A percentile compares a stretch with the other conserved stretches of the same genome.
Evolutionary conservation across 2,329 filamentous ascomycete species (phyloP).

Genomic region (Colletotrichum camelliae): DNA sequence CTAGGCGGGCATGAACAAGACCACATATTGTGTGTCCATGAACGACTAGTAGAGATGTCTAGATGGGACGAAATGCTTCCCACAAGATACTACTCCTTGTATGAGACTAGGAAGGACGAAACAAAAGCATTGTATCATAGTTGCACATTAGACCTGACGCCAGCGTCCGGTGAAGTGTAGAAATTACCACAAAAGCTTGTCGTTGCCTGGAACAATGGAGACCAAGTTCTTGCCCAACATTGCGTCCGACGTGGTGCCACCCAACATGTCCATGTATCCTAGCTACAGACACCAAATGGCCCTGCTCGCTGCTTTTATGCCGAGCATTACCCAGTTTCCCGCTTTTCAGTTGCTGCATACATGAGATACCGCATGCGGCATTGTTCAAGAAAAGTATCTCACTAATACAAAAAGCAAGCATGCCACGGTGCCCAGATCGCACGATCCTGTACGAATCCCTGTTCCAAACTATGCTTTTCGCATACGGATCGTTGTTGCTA

Average conservation of each 20-base stretch:
- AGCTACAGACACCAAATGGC: background rate
- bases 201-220: background rate
- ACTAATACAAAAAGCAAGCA: background rate
- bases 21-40: background rate
- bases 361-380: background rate
- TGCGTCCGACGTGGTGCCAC: background rate
- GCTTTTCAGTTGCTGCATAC: background rate
- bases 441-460: background rate
- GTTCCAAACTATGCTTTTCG: background rate
- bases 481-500: background rate
- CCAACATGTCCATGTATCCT: background rate
- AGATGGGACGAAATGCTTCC: background rate
- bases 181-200: background rate
- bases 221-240: background rate
- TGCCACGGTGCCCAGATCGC: background rate
- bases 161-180: background rate
- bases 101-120: background rate
- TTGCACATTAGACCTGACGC: background rate
- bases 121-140: slow-evolving; percentile 17
- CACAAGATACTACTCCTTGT: background rate
- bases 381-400: background rate
- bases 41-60: background rate
- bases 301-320: background rate
- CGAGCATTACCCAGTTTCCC: background rate
- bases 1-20: background rate